Conservation (phyloP, 768 basidiomycete genomes). For the Antrodiella citrinella region DNA sequence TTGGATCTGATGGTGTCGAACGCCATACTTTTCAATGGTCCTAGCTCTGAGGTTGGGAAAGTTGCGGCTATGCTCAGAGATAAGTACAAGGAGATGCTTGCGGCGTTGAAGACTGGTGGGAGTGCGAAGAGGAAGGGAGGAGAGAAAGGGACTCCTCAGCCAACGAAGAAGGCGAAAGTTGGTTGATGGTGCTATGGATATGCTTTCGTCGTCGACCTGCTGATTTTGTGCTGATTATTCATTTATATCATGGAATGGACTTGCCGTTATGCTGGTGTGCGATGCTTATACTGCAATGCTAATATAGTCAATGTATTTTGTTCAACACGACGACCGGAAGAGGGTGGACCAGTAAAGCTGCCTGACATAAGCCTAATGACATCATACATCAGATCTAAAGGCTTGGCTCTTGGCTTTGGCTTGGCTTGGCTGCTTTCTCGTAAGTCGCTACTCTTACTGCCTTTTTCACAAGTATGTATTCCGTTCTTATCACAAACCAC, state of each 20-base stretch:
- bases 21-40: slow-evolving; percentile 83
- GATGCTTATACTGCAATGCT: too few species aligned
- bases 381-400: too few species aligned
- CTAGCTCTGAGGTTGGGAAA: slow-evolving; percentile 68
- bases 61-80: slow-evolving; percentile 44
- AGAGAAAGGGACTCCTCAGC: slow-evolving; percentile 53
- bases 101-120: slow-evolving; percentile 36
- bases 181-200: slow-evolving; percentile 27
- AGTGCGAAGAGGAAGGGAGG: slow-evolving; percentile 52
- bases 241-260: not conserved
- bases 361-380: too few species aligned
- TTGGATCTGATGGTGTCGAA: slow-evolving; percentile 83
- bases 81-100: slow-evolving; percentile 47
- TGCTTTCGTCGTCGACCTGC: slow-evolving; percentile 4
- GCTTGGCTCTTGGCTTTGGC: too few species aligned
- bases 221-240: not conserved
- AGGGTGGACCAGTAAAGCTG: too few species aligned
- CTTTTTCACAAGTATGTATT: too few species aligned
- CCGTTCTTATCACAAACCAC: slow-evolving; percentile 5
- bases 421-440: too few species aligned
- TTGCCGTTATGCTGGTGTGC: not conserved
- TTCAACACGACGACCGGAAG: too few species aligned
- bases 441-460: too few species aligned
- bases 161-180: slow-evolving; percentile 55
- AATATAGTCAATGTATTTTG: too few species aligned